These are phyloP conservation scores for Durotheca rogersii DNA, from an alignment of 495 filamentous ascomycete species.

Conservation along the genomic window DNA sequence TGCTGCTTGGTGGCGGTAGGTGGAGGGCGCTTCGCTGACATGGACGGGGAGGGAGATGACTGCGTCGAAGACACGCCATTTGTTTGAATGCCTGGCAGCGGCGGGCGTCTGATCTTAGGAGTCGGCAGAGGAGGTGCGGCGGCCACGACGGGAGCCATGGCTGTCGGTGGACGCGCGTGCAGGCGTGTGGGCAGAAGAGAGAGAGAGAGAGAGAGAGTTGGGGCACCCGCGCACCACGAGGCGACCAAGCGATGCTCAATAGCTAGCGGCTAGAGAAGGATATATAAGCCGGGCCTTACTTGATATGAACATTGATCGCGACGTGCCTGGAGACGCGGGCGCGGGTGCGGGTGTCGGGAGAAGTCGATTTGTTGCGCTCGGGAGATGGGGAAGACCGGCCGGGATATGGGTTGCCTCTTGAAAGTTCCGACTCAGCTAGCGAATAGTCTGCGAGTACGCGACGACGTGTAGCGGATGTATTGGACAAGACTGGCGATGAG, in stretches of 20 bases:
- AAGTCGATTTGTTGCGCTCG: conserved; percentile 2
- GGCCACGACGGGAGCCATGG: conserved; percentile 50
- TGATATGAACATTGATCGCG: conserved; percentile 26
- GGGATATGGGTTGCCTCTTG: neutral
- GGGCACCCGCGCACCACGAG: conserved; percentile 12
- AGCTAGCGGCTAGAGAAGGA: conserved; percentile 13
- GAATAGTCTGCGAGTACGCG: conserved; percentile 1
- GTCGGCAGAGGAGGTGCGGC: conserved; percentile 56
- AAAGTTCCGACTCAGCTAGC: conserved; percentile 1
- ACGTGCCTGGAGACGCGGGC: neutral
- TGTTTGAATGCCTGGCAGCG: conserved; percentile 66
- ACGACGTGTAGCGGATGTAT: neutral
- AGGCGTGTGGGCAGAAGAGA: too few species aligned
- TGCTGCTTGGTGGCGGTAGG: conserved; percentile 44
- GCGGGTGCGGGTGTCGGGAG: neutral
- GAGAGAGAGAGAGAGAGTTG: too few species aligned
- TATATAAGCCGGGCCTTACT: conserved; percentile 9
- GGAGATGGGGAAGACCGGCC: neutral
- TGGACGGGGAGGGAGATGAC: conserved; percentile 66
- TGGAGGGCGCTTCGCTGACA: conserved; percentile 62
- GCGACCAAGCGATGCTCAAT: conserved; percentile 18
- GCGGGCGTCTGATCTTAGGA: conserved; percentile 72
- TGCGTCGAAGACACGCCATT: conserved; percentile 66
- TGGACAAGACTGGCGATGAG: neutral
- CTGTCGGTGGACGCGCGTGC: too few species aligned